Percentiles rank a stretch among this genome's conserved stretches.
These are phyloP conservation scores for Diaporthe australafricana DNA, from an alignment of 2,329 filamentous ascomycete genomes.

Conservation along the genomic window DNA sequence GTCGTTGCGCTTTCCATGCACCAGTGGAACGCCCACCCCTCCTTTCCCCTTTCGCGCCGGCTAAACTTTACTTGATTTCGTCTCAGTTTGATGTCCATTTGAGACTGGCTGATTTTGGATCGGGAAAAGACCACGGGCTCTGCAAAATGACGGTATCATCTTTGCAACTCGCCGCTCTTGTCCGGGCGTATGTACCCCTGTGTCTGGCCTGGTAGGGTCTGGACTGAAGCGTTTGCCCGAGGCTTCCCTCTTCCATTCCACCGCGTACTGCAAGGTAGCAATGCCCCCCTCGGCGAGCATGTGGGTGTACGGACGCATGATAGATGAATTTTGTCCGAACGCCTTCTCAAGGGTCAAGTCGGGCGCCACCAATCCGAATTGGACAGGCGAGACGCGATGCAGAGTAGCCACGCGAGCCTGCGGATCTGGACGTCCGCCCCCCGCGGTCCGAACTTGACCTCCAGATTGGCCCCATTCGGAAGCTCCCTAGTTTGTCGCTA, in stretches of 20 bases:
- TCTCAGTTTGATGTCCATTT: not conserved
- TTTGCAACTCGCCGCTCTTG: not conserved
- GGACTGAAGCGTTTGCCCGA: not conserved
- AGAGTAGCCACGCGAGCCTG: conserved; percentile 35
- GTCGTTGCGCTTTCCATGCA: not conserved
- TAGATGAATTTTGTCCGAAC: not conserved
- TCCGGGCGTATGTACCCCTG: not conserved
- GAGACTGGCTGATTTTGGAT: not conserved
- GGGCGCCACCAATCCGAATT: not conserved
- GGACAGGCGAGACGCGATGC: conserved; percentile 31
- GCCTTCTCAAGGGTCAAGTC: too few relatives aligned
- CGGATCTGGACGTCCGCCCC: conserved; percentile 22
- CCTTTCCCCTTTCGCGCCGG: not conserved
- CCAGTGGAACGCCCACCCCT: not conserved
- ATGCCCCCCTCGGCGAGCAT: not conserved
- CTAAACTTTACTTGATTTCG: not conserved
- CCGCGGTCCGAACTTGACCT: conserved; percentile 24
- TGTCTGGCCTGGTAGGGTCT: not conserved
- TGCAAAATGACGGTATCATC: not conserved
- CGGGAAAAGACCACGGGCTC: not conserved
- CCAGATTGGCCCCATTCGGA: conserved; percentile 5
- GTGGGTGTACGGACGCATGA: conserved; percentile 10
- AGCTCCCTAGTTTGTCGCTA: not conserved
- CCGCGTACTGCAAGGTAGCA: not conserved
- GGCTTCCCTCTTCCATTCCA: not conserved